Conservation (phyloP, 768 basidiomycete species). For the Artomyces pyxidatus region DNA sequence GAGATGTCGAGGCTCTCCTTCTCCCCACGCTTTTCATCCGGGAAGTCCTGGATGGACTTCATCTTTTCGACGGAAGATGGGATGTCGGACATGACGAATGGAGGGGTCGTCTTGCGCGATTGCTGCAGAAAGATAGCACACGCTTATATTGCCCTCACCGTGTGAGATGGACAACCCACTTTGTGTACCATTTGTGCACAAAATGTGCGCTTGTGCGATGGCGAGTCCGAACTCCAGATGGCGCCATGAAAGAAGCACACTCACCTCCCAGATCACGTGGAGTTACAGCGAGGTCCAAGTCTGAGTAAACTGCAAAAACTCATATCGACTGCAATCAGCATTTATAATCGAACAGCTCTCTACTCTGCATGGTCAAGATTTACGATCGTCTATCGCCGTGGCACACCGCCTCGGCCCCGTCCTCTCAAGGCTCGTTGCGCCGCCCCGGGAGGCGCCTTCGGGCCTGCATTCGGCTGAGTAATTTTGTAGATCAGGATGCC, state of each 20-base stretch:
- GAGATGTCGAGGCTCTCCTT: slow-evolving; percentile 16
- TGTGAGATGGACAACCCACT: not conserved
- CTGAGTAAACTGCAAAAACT: too few species aligned
- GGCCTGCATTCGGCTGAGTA: slow-evolving; percentile 68
- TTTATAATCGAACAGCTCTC: not conserved
- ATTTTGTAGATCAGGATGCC: slow-evolving; percentile 14
- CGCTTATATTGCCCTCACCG: not conserved
- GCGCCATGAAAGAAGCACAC: slow-evolving; percentile 1
- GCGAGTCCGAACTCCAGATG: not conserved
- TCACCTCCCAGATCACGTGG: not conserved
- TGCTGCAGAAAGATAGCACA: not conserved
- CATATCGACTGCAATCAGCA: not conserved
- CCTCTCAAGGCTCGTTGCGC: slow-evolving; percentile 82
- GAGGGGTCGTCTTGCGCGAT: not conserved
- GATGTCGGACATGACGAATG: not conserved
- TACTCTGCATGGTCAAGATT: slow-evolving; percentile 14
- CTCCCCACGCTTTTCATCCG: slow-evolving; percentile 7
- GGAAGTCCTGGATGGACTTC: too few species aligned
- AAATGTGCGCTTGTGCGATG: not conserved
- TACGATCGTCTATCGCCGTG: slow-evolving; percentile 43
- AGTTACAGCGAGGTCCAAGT: not conserved
- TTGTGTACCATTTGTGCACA: not conserved
- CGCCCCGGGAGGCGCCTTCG: slow-evolving; percentile 85
- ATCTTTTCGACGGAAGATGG: slow-evolving; percentile 6
- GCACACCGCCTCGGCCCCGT: slow-evolving; percentile 70